Percentiles rank a stretch among this genome's conserved stretches.
Conservation (phyloP, 257 asterid genomes). For the Anisodus tanguticus region DNA sequence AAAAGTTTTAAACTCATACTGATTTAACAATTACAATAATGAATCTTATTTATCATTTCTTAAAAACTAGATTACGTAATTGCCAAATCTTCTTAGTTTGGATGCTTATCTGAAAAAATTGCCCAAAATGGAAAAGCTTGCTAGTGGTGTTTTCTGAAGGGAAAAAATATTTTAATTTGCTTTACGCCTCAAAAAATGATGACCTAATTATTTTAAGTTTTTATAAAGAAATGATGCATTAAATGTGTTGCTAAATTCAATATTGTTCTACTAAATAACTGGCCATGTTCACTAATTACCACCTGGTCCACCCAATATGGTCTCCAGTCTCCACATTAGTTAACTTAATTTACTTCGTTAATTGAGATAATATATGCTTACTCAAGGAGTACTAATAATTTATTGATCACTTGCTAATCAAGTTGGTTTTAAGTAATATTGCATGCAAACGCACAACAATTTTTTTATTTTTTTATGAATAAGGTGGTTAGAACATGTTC, state of each 20-base stretch:
- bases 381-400: background rate
- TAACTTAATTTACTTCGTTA: background rate
- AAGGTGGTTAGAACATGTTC: conserved; percentile 39
- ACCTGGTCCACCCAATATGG: background rate
- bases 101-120: background rate
- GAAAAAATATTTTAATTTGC: too few relatives aligned
- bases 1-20: background rate
- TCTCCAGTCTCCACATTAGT: background rate
- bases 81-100: background rate
- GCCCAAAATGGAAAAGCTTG: background rate
- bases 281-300: background rate
- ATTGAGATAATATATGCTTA: background rate
- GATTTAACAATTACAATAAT: background rate
- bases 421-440: conserved; percentile 22
- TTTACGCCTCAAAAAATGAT: background rate
- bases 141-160: background rate
- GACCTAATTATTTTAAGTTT: background rate
- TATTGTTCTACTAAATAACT: background rate
- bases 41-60: background rate
- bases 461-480: background rate
- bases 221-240: background rate
- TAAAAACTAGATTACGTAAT: background rate
- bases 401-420: background rate
- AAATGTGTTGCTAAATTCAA: conserved; percentile 1
- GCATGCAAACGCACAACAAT: background rate